Evolutionary conservation across 2,329 filamentous ascomycete species (phyloP).

Genomic region (Dactylella cylindrospora): DNA sequence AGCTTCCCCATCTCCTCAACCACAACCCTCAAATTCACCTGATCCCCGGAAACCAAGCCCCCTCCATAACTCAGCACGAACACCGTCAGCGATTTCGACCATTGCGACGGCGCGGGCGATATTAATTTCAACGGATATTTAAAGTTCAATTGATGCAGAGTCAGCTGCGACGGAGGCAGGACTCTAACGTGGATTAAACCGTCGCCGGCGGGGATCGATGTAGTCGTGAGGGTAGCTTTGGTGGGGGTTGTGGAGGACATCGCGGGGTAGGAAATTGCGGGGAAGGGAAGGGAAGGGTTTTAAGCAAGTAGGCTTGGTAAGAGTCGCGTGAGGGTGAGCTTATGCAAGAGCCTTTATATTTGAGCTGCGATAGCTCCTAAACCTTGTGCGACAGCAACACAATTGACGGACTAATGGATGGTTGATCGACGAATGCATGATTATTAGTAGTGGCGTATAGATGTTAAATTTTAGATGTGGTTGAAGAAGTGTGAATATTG

Average conservation of each 20-base stretch:
- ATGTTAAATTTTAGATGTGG: conserved; percentile 1
- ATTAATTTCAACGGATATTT: conserved; percentile 96
- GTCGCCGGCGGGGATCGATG: conserved; percentile 63
- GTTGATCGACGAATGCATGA: neutral
- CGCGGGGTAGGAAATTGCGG: conserved; percentile 1
- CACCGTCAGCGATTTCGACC: conserved; percentile 70
- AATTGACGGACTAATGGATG: conserved; percentile 25
- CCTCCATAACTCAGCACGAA: conserved; percentile 94
- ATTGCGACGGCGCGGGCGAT: conserved; percentile 63
- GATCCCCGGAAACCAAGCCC: conserved; percentile 84
- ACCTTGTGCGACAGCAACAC: conserved; percentile 27
- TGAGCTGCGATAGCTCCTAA: neutral
- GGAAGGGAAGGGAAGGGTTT: conserved; percentile 5
- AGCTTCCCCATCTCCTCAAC: conserved; percentile 45
- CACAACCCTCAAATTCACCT: conserved; percentile 63
- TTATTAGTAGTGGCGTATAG: too few relatives aligned
- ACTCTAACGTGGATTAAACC: conserved; percentile 74
- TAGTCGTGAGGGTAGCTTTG: neutral
- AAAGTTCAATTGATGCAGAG: conserved; percentile 76
- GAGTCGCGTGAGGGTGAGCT: too few relatives aligned
- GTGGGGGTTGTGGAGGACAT: conserved; percentile 3
- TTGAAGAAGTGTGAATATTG: neutral
- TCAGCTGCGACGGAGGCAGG: conserved; percentile 65
- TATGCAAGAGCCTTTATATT: neutral
- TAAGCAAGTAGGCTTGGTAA: neutral